Base-by-base conservation (phyloP, 495 filamentous ascomycete genomes). In the Oleoguttula mirabilis region DNA sequence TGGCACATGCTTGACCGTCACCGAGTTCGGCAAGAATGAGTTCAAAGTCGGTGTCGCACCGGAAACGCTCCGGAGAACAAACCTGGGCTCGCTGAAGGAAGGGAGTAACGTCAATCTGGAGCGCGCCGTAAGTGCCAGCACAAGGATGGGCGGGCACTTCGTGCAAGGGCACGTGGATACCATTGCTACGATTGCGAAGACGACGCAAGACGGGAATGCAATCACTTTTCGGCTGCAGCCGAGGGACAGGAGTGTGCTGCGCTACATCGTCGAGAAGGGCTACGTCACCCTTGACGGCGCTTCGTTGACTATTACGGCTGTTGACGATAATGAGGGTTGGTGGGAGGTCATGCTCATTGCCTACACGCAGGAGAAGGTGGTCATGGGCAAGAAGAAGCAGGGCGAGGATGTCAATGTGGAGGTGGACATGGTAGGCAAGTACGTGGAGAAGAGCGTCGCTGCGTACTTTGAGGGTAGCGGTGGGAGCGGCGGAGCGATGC, bases 321-420 rank as follows among this genome's bases (percentile, higher is more conserved):
- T 96, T 17, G 31, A 59, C 14, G 64, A 67, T 51, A 65, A 65
- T 22, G 81, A 79, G 47, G 80, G 77, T 6, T 95, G 82, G 78
- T 96, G 82, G 76, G 90, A 96, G 73, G 81, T 99, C 8, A 99
- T 99, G 92, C 66, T 99, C 32, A 94, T 99, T 60, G 76, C 84
- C n/a, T 99, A 99, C 55, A 94, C 92, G 28, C 92, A 95, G 67
- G 86, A 88, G 65, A 78, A 79, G 61, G 76, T 96, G 24, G 84
- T 94, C 1, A 83, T 81, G 44, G 84, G 82, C 8, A 63, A 59
- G 10, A 96, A 99, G 72, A 67, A 70, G 60, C 62, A 67, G n/a
- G 88, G 92, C 1, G 86, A 94, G 4, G 69, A 73, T 37, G 86
- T 96, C 22, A 99, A 99, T 61, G 79, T 96, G 14, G 92, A 99